Evolutionary conservation across 2,329 filamentous ascomycete species (phyloP), one percentile per base, ranked within the genome.

Genomic region (Botrytis porri): DNA sequence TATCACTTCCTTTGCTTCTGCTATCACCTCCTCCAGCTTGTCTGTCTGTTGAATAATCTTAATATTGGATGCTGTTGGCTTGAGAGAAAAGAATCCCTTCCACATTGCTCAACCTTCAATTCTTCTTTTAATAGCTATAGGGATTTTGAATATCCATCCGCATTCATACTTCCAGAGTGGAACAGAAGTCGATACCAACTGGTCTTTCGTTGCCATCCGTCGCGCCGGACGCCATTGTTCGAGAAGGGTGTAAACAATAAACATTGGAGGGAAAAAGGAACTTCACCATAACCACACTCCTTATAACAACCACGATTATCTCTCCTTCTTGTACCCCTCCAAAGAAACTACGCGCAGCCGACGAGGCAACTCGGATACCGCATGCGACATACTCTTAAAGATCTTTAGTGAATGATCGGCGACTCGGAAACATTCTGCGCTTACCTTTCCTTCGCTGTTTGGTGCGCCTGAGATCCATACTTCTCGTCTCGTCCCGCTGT

Each of bases 401-500:
- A 39, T 22, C 35, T 45, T 25, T 39, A 18, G 54, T 72, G 54
- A 45, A 62, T 51, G 29, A 48, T 18, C 64, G 57, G 54, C 69
- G 32, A 62, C 32, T 62, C 12, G 39, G 51, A 51, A 65, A 35
- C 8, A n/a, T 43, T n/a, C 43, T 48, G 35, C 59, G 37, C 37
- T 37, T 51, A 63, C 48, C 64, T 71, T 39, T 59, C 67, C 61
- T 45, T 57, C 69, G 65, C 62, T 25, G 25, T 57, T 43, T 43
- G 45, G 45, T 71, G 70, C 70, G 43, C 61, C 45, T 32, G n/a
- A 29, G 25, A 54, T 41, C 60, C 65, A 39, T 39, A 54, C 60
- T 65, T 65, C 29, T 65, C 29, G 61, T 65, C 29, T 65, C 29
- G 61, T 66, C 69, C 74, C 72, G 35, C 32, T 57, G 75, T 67